A percentile compares a stretch with the other conserved stretches of the same genome.
Conservation (phyloP, 176 grass and related monocot species). For the Stipa capillata region DNA sequence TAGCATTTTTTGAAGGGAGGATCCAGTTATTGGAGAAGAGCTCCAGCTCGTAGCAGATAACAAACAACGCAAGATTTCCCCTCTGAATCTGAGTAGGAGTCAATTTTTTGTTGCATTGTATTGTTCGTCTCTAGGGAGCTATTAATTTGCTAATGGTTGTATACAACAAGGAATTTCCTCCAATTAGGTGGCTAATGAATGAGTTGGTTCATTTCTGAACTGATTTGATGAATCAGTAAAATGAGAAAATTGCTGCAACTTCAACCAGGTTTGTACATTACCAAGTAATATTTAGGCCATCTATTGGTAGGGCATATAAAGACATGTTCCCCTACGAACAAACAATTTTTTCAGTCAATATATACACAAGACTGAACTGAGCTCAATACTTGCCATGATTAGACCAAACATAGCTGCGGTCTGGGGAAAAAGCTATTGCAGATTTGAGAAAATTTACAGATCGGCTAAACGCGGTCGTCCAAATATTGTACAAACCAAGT, state of each 20-base stretch:
- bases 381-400: slow-evolving; percentile 65
- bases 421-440: slow-evolving; percentile 53
- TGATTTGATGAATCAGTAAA: neutral
- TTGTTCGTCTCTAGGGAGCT: no score
- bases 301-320: neutral
- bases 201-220: neutral
- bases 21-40: no score
- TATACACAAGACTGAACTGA: neutral
- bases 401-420: slow-evolving; percentile 81
- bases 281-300: neutral
- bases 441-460: slow-evolving; percentile 83
- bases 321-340: neutral
- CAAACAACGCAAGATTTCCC: no score
- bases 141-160: no score
- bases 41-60: no score
- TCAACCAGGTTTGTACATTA: neutral
- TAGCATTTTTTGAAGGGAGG: no score
- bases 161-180: no score
- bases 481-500: slow-evolving; percentile 79
- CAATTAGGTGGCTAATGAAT: no score
- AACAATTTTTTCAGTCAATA: neutral
- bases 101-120: no score
- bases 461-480: slow-evolving; percentile 53
- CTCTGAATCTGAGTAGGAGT: no score
- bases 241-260: neutral